Evolutionary conservation across 1,284 basidiomycete species (phyloP).

Genomic region (Tilletia walkeri): DNA sequence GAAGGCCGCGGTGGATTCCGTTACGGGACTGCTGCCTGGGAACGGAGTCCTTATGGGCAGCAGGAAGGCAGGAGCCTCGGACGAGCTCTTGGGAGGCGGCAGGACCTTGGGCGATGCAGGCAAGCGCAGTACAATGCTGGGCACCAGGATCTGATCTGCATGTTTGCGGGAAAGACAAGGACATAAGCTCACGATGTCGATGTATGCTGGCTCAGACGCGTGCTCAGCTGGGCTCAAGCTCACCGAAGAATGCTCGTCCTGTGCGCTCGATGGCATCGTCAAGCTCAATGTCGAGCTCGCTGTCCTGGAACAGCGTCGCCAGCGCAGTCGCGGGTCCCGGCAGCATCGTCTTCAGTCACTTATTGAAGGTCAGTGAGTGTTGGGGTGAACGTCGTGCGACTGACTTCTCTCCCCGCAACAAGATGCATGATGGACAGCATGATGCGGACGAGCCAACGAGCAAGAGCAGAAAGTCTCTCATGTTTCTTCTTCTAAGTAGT

Average conservation of each 20-base stretch:
- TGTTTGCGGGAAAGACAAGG: too few species aligned
- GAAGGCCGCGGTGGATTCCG: background rate
- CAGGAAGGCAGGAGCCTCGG: background rate
- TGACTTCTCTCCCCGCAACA: background rate
- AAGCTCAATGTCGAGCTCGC: slow-evolving; percentile 5
- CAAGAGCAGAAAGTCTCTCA: too few species aligned
- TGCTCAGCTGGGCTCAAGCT: background rate
- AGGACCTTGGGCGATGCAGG: background rate
- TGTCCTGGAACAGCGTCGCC: background rate
- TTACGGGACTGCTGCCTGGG: background rate
- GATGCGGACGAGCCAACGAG: too few species aligned
- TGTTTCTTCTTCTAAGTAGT: slow-evolving; percentile 1
- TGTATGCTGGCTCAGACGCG: too few species aligned
- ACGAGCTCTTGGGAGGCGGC: background rate
- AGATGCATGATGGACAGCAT: background rate
- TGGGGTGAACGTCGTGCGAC: too few species aligned
- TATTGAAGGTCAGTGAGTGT: background rate
- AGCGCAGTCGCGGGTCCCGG: background rate
- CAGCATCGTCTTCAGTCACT: background rate
- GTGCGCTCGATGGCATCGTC: slow-evolving; percentile 10
- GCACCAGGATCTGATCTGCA: background rate
- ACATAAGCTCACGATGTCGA: too few species aligned
- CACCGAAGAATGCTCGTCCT: slow-evolving; percentile 2
- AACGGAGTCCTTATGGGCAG: slow-evolving; percentile 4
- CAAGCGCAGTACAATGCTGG: background rate